Evolutionary conservation across 805 yeast species (phyloP), one percentile per base, ranked within the genome.

Genomic region (Helenozyma baotianmanensis): DNA sequence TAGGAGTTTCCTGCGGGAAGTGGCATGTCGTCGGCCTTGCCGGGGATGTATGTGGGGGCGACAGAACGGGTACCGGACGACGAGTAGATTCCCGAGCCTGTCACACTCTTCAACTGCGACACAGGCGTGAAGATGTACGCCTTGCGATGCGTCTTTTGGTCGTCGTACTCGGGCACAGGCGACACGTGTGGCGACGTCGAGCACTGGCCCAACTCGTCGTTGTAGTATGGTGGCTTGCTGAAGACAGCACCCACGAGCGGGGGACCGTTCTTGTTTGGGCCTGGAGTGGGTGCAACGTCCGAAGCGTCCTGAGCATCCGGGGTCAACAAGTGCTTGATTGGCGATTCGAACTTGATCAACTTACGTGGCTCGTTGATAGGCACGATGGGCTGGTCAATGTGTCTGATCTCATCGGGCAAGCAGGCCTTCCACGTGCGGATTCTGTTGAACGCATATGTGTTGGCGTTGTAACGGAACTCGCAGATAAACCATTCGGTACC

Each of bases 391-490:
- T 64, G 68, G 51, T 89, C 97, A 50, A 85, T 90, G 35, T 70
- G 67, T 50, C 97, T 78, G 29, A 90, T 83, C 58, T 90, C 97
- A 59, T 92, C 97, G 0, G 98, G 98, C 45, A 92, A 71, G 67
- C 97, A 92, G 6, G 97, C 97, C 60, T 87, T 90, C 98, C 98
- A 92, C 2, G 98, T 90, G 53, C 97, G 76, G 50, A 92, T 92
- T 54, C 90, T 83, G 61, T 90, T 92, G 70, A 92, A 92, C 18
- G 80, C 80, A 57, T 86, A 85, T 50, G 86, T 95, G 35, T 76
- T 72, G 55, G 90, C 97, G 54, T 90, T 90, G 62, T 89, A 92
- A 51, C 98, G 79, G 57, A 78, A 85, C 60, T 92, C 98, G 64
- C 97, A 92, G 47, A 92, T 81, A 60, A 88, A 92, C 54, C 94